Conservation (phyloP, 1,284 basidiomycete species). For the Anthracocystis walkeri region DNA sequence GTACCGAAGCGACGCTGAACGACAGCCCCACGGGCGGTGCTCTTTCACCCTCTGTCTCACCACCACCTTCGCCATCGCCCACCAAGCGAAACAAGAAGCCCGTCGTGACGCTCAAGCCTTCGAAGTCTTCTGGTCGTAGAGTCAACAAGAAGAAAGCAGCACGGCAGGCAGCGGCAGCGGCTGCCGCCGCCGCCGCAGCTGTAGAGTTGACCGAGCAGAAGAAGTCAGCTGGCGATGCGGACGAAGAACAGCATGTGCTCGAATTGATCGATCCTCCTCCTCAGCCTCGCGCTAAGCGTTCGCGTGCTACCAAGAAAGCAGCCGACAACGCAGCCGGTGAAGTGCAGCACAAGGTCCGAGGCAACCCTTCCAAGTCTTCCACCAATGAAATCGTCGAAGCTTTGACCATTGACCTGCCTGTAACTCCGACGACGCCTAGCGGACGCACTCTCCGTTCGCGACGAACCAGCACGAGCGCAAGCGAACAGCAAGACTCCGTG, state of each 20-base stretch:
- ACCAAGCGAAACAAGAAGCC: conserved; percentile 28
- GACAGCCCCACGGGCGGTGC: neutral
- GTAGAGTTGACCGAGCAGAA: conserved; percentile 14
- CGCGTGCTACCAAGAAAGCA: conserved; percentile 3
- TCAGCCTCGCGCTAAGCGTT: conserved; percentile 15
- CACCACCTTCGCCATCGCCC: conserved; percentile 36
- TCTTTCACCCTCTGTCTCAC: conserved; percentile 32
- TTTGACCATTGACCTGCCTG: neutral
- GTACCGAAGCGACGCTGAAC: neutral
- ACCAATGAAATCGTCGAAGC: neutral
- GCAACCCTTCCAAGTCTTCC: conserved; percentile 6
- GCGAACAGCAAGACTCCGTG: conserved; percentile 2
- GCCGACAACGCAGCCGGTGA: neutral
- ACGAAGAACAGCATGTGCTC: conserved; percentile 26
- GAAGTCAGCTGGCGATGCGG: conserved; percentile 5
- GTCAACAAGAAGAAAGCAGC: conserved; percentile 31
- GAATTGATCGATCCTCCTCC: conserved; percentile 13
- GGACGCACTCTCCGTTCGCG: conserved; percentile 23
- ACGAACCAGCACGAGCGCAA: conserved; percentile 8
- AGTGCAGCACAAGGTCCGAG: neutral
- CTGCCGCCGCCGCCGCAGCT: conserved; percentile 12
- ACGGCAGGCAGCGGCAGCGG: conserved; percentile 12
- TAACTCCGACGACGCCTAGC: conserved; percentile 14
- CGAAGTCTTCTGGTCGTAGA: conserved; percentile 27
- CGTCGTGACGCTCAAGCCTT: conserved; percentile 11